Percentiles rank a stretch among this genome's conserved stretches.
phyloP scores from a whole-genome alignment of 192 early-diverging fungal species.

The Chytriomyces hyalinus region DNA sequence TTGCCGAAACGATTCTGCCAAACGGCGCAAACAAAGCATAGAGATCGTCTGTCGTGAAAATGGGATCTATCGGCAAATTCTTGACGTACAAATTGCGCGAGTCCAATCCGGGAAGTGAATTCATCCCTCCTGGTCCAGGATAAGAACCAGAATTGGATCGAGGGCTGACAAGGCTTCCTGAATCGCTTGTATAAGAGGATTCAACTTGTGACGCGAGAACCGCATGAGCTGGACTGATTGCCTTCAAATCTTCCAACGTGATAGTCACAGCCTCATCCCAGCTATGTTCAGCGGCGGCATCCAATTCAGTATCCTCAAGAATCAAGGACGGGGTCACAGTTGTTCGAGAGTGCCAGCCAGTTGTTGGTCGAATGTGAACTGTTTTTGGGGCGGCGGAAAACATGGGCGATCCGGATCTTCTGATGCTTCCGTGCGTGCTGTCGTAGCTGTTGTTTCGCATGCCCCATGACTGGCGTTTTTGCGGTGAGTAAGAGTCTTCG shows the following conservation, averaged over 20 bases:
- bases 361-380: slow-evolving; percentile 17
- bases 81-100: slow-evolving; percentile 58
- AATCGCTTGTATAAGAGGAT: not conserved
- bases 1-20: slow-evolving; percentile 52
- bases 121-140: not conserved
- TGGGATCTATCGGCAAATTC: slow-evolving; percentile 49
- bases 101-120: slow-evolving; percentile 31
- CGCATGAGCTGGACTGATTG: slow-evolving; percentile 26
- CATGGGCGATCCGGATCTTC: not conserved
- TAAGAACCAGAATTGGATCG: slow-evolving; percentile 6
- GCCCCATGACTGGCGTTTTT: too few species aligned
- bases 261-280: slow-evolving; percentile 32
- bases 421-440: not conserved
- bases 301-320: not conserved
- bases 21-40: slow-evolving; percentile 51
- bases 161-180: slow-evolving; percentile 10
- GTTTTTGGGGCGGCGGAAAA: slow-evolving; percentile 2
- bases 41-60: slow-evolving; percentile 51
- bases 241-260: slow-evolving; percentile 29
- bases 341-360: slow-evolving; percentile 28
- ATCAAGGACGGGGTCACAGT: slow-evolving; percentile 20
- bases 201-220: slow-evolving; percentile 24
- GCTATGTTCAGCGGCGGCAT: not conserved
- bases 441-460: slow-evolving; percentile 7
- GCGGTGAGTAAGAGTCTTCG: too few species aligned